phyloP scores from a whole-genome alignment of 345 rosid species.

The Crucihimalaya himalaica region DNA sequence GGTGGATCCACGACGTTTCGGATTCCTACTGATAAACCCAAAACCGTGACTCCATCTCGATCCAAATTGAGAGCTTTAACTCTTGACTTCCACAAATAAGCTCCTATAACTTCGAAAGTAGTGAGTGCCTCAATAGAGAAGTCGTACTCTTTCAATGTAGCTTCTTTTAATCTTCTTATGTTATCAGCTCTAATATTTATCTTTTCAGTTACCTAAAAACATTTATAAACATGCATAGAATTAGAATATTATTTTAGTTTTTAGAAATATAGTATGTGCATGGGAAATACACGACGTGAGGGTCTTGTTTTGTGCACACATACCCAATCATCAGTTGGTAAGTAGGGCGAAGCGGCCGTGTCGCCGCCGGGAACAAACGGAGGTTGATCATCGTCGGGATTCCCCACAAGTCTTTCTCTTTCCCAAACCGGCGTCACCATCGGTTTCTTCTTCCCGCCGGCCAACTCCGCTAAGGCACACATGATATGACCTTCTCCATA shows the following conservation, averaged over 20 bases:
- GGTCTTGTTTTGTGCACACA: neutral
- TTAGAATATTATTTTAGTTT: neutral
- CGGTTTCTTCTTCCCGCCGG: slow-evolving; percentile 39
- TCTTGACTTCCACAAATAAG: slow-evolving; percentile 34
- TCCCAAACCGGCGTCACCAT: slow-evolving; percentile 50
- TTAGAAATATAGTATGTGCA: neutral
- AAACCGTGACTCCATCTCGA: slow-evolving; percentile 26
- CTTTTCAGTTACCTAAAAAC: slow-evolving; percentile 17
- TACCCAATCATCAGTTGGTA: slow-evolving; percentile 37
- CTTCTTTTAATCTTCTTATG: slow-evolving; percentile 29
- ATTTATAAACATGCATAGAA: neutral
- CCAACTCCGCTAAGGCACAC: slow-evolving; percentile 47
- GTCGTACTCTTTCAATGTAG: neutral
- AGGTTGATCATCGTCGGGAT: neutral
- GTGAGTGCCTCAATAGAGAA: neutral
- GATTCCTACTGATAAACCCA: slow-evolving; percentile 22
- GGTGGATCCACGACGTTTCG: slow-evolving; percentile 16
- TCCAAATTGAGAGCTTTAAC: slow-evolving; percentile 23
- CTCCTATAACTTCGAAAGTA: slow-evolving; percentile 31
- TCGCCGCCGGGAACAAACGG: neutral
- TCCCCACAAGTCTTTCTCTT: slow-evolving; percentile 44
- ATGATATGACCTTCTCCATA: slow-evolving; percentile 50
- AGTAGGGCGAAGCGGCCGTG: slow-evolving; percentile 39
- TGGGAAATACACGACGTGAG: neutral
- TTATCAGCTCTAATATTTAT: slow-evolving; percentile 13